phyloP scores from a whole-genome alignment of 2,329 filamentous ascomycete genomes.

The Ophiostoma perfectum region DNA sequence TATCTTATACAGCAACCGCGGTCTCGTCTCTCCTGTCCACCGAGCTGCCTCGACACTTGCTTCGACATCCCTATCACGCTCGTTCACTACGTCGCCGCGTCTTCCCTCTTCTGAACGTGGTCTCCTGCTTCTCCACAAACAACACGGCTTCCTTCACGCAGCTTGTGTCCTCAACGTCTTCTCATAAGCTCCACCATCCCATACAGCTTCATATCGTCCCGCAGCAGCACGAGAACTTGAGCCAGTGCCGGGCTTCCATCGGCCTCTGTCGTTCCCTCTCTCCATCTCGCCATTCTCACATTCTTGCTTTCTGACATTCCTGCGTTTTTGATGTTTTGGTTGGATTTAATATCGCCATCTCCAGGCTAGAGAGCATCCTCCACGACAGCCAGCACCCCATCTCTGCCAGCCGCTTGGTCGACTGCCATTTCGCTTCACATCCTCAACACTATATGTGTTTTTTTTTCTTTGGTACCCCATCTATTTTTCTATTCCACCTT shows the following conservation, averaged over 20 bases:
- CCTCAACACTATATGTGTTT: neutral
- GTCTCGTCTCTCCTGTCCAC: neutral
- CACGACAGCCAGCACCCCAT: neutral
- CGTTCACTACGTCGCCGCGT: neutral
- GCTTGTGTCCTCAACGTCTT: neutral
- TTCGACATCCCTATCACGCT: neutral
- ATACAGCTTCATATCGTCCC: constrained; percentile 6
- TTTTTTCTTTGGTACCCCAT: neutral
- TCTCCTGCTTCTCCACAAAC: neutral
- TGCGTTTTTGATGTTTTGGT: no score
- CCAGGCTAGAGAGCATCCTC: neutral
- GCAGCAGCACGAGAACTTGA: neutral
- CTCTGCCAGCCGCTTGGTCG: neutral
- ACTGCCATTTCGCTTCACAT: neutral
- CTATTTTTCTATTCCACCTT: constrained; percentile 4
- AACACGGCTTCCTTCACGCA: neutral
- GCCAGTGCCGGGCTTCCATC: neutral
- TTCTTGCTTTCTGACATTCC: neutral
- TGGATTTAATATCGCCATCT: neutral
- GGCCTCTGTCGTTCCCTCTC: neutral
- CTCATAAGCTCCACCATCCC: no score
- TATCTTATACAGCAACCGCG: neutral
- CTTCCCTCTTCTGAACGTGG: neutral
- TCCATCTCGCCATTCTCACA: neutral
- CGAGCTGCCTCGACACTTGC: neutral